Base-by-base conservation (phyloP, 2,329 filamentous ascomycete species). In the Verticillium tricorpus region DNA sequence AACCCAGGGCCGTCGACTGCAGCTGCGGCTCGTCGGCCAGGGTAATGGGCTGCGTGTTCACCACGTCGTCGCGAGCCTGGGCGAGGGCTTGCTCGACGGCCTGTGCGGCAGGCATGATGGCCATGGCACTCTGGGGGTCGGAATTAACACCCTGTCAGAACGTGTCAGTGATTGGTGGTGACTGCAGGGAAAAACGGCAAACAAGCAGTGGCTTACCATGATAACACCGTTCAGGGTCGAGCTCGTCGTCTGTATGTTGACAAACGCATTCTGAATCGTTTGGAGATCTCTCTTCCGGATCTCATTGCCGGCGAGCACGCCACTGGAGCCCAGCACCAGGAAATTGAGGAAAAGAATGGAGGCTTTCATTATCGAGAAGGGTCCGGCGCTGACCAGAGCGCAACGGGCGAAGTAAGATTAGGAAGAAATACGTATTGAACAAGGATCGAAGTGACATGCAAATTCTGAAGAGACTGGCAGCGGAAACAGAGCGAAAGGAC, bases 1-100 rank as follows among this genome's bases (percentile, higher is more conserved):
- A 39, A 1, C 57, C 59, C 15, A 62, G 57, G 5, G 58, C 62
- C n/a, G 56, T 61, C 19, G 22, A 52, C n/a, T 64, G 62, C 9
- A 65, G 62, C 19, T 35, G 50, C 9, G 67, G 61, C 6, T 63
- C 68, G 8, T 65, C 70, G n/a, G 67, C 64, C 2, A 72, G 52
- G 1, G 67, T 69, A 32, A 72, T 67, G n/a, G 66, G 63, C 32
- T 65, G 61, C 6, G 67, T 66, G 14, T 64, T 64, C 7, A 64
- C 4, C 50, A 62, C 32, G 22, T 65, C 60, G 39, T 34, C 34
- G 1, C 60, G 60, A 15, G 60, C 63, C 17, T 65, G 60, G 11
- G 62, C 56, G 22, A 65, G 62, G 9, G 63, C 63, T 17, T 52
- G 37, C 32, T 65, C 63, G 14, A 65, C 45, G 17, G 37, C 60